Conservation (phyloP, 768 basidiomycete species). For the Pulveroboletus sp. region DNA sequence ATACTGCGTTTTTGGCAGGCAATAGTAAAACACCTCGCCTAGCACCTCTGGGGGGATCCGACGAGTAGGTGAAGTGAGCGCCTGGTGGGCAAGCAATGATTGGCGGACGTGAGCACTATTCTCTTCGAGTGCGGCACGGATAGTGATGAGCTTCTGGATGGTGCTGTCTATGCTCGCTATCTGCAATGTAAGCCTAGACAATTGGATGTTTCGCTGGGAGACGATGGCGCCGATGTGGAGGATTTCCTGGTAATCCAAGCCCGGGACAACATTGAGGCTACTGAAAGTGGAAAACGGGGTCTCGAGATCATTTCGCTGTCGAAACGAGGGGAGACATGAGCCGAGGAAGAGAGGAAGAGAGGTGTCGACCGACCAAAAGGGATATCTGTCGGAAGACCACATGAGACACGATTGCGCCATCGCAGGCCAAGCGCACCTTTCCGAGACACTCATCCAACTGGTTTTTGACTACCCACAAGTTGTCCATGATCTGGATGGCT, state of each 20-base stretch:
- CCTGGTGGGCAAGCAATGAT: slow-evolving; percentile 24
- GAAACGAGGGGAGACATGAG: background rate
- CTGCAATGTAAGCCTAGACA: slow-evolving; percentile 19
- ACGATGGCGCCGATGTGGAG: slow-evolving; percentile 18
- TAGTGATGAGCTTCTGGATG: slow-evolving; percentile 16
- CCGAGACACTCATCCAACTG: slow-evolving; percentile 20
- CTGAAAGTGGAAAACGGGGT: slow-evolving; percentile 14
- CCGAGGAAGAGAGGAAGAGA: background rate
- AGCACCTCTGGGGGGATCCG: slow-evolving; percentile 30
- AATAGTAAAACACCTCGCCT: slow-evolving; percentile 29
- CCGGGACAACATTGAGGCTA: slow-evolving; percentile 9
- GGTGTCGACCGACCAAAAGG: slow-evolving; percentile 21
- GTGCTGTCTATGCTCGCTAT: slow-evolving; percentile 15
- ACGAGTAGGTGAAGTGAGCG: slow-evolving; percentile 17
- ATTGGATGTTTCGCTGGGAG: slow-evolving; percentile 17
- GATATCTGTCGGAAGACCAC: slow-evolving; percentile 10
- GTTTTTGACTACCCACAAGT: slow-evolving; percentile 11
- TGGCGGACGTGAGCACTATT: slow-evolving; percentile 12
- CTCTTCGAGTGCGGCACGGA: slow-evolving; percentile 19
- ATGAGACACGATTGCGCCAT: slow-evolving; percentile 36
- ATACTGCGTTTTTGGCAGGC: slow-evolving; percentile 24
- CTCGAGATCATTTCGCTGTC: slow-evolving; percentile 16
- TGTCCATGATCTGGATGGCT: no score
- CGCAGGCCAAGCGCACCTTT: slow-evolving; percentile 18
- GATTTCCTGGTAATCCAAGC: slow-evolving; percentile 15